These are phyloP conservation scores for Symbiodinium pilosum DNA, from an alignment of 73 alveolate genomes.

Conservation along the genomic window DNA sequence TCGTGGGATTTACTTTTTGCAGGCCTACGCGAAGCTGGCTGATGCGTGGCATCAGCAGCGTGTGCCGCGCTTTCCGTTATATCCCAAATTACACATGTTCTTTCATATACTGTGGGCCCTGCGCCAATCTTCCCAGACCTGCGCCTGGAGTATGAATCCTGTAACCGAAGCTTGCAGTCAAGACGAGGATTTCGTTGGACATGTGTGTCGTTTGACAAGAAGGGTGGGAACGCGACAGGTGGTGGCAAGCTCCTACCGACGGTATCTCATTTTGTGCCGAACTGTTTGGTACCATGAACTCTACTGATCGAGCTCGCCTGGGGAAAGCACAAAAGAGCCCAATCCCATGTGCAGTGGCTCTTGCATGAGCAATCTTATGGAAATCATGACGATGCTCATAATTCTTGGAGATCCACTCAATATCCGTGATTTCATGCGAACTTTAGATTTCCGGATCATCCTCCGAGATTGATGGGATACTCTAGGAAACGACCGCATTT, in stretches of 20 bases:
- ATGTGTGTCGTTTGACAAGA: background rate
- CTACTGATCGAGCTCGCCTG: background rate
- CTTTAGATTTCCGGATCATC: too few relatives aligned
- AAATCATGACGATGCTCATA: too few relatives aligned
- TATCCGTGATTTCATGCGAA: too few relatives aligned
- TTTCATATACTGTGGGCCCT: background rate
- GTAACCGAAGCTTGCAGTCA: background rate
- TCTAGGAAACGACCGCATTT: too few relatives aligned
- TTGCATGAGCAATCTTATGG: too few relatives aligned
- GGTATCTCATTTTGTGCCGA: background rate
- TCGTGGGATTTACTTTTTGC: background rate
- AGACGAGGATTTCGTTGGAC: background rate
- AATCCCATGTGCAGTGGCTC: too few relatives aligned
- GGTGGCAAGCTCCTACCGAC: background rate
- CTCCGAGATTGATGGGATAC: too few relatives aligned
- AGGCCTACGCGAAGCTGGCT: background rate
- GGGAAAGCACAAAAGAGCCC: too few relatives aligned
- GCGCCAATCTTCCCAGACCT: background rate
- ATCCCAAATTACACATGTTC: background rate
- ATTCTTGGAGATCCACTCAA: too few relatives aligned
- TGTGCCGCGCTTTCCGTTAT: background rate
- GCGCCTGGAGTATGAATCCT: background rate
- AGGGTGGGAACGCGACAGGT: background rate
- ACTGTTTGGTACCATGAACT: background rate
- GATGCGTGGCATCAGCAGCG: background rate